Conservation (phyloP, 2,329 filamentous ascomycete species). For the Clathrospora elynae region DNA sequence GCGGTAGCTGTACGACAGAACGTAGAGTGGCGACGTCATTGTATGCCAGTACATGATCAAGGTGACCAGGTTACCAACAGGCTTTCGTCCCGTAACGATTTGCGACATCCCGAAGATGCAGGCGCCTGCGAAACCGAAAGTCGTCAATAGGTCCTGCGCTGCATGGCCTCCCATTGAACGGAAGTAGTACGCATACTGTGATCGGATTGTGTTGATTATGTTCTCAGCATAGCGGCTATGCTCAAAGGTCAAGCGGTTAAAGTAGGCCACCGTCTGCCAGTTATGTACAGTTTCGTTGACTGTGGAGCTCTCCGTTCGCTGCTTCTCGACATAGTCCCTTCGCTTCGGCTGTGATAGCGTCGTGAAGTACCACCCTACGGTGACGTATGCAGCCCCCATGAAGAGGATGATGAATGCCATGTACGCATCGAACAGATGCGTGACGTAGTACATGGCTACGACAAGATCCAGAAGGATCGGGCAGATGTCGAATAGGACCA, state of each 20-base stretch:
- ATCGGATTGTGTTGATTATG: conserved; percentile 46
- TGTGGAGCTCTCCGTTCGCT: conserved; percentile 57
- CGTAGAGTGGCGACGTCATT: conserved; percentile 55
- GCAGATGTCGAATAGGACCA: conserved; percentile 62
- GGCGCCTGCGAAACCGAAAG: conserved; percentile 56
- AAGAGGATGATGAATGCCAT: conserved; percentile 49
- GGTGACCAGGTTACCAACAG: conserved; percentile 67
- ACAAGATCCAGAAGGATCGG: conserved; percentile 67
- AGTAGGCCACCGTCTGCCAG: conserved; percentile 65
- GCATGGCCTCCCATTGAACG: conserved; percentile 43
- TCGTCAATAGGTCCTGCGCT: conserved; percentile 55
- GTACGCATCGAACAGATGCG: conserved; percentile 65
- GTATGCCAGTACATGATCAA: conserved; percentile 67
- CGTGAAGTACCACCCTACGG: conserved; percentile 54
- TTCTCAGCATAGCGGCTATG: conserved; percentile 54
- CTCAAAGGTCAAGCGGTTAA: conserved; percentile 63
- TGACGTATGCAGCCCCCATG: conserved; percentile 56
- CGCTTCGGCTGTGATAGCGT: conserved; percentile 50
- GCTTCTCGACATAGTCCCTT: conserved; percentile 51
- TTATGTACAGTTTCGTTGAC: conserved; percentile 64
- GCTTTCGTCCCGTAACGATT: conserved; percentile 55
- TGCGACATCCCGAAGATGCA: conserved; percentile 60
- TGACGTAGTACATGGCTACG: conserved; percentile 66
- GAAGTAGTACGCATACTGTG: conserved; percentile 42
- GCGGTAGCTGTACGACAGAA: conserved; percentile 57